Evolutionary conservation across 2,329 filamentous ascomycete species (phyloP).

Genomic region (Xylaria sp.): DNA sequence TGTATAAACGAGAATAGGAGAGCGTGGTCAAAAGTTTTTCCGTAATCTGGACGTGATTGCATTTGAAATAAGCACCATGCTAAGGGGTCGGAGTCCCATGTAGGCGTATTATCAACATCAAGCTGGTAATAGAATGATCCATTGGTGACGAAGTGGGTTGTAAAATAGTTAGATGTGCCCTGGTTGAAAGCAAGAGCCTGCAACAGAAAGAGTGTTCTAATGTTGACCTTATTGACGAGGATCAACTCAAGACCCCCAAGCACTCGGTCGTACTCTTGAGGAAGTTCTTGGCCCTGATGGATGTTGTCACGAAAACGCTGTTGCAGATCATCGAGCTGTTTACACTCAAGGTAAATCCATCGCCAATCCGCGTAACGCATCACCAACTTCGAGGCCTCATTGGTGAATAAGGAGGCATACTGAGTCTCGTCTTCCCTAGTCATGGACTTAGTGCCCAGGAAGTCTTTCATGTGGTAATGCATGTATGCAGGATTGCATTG

Average conservation of each 20-base stretch:
- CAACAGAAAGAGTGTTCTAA: background rate
- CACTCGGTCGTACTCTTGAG: background rate
- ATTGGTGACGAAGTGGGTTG: too few species aligned
- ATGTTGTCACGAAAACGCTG: constrained; percentile 1
- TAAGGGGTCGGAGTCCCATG: constrained; percentile 6
- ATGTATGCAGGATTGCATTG: constrained; percentile 9
- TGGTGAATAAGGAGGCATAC: background rate
- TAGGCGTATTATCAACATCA: too few species aligned
- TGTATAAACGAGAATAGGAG: constrained; percentile 9
- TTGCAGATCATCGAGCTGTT: background rate
- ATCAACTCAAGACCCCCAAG: background rate
- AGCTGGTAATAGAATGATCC: too few species aligned
- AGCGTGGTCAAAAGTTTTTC: background rate
- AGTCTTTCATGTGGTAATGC: constrained; percentile 7
- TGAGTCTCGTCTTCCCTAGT: background rate
- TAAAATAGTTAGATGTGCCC: background rate
- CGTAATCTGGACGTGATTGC: background rate
- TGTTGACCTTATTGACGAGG: background rate
- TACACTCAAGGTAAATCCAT: background rate
- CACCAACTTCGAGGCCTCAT: background rate
- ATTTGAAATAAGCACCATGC: constrained; percentile 4
- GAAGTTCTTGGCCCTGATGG: constrained; percentile 1
- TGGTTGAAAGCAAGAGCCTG: background rate
- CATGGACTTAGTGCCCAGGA: background rate
- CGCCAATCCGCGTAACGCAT: background rate